Evolutionary conservation across 805 yeast genomes (phyloP).

Genomic region (Myxozyma kluyveri): DNA sequence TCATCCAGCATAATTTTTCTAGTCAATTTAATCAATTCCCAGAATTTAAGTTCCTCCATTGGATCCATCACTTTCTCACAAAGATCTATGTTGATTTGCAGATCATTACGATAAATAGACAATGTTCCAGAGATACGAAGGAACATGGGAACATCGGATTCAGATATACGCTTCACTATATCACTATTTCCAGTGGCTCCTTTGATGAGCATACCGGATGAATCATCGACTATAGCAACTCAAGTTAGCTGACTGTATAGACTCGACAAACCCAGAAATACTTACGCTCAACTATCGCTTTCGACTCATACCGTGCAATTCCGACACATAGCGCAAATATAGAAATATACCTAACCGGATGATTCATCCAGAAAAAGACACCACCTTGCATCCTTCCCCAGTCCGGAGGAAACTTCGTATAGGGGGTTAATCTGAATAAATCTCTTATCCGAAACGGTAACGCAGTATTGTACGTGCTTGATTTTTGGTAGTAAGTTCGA

Average conservation of each 20-base stretch:
- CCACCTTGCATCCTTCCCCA: background rate
- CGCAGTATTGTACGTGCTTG: background rate
- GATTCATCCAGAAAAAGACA: conserved; percentile 19
- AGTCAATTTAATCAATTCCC: background rate
- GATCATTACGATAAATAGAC: background rate
- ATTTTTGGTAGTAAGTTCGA: background rate
- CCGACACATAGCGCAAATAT: conserved; percentile 13
- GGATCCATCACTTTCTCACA: background rate
- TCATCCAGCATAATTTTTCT: conserved; percentile 1
- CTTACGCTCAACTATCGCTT: background rate
- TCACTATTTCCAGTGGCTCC: background rate
- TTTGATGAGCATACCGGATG: conserved; percentile 4
- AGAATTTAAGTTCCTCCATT: conserved; percentile 1
- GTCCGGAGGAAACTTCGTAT: background rate
- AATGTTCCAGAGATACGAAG: conserved; percentile 1
- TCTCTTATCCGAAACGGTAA: background rate
- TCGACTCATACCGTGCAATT: background rate
- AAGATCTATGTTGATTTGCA: background rate
- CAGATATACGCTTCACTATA: background rate
- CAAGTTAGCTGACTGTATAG: background rate
- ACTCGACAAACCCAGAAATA: background rate
- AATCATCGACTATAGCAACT: conserved; percentile 5
- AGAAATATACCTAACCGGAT: conserved; percentile 15
- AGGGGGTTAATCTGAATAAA: background rate
- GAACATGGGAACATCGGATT: background rate